Conservation (phyloP, 352 stramenopile genomes). For the Pythium plurisporium region DNA sequence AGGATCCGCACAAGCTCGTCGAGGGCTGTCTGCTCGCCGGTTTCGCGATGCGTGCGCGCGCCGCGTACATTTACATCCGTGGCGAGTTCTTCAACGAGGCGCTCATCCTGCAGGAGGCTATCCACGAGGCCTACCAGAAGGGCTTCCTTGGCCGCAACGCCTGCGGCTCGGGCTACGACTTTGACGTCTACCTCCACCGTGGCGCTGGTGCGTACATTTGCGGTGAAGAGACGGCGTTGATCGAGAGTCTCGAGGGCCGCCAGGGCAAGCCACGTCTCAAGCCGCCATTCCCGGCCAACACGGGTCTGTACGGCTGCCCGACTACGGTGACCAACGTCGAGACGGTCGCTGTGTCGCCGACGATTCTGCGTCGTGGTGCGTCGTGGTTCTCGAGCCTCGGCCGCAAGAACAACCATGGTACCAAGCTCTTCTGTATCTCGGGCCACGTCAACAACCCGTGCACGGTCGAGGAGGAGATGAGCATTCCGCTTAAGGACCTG, state of each 20-base stretch:
- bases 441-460: conserved; percentile 99
- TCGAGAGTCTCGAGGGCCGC: conserved; percentile 97
- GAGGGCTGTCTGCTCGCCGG: conserved; percentile 97
- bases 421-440: conserved; percentile 99
- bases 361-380: conserved; percentile 95
- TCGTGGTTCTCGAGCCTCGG: conserved; percentile 97
- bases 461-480: conserved; percentile 99
- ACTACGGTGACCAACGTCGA: conserved; percentile 99
- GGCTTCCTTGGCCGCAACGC: conserved; percentile 97
- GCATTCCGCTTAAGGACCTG: conserved; percentile 96
- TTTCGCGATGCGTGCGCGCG: conserved; percentile 98
- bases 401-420: conserved; percentile 98
- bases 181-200: conserved; percentile 99
- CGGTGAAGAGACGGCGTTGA: conserved; percentile 98
- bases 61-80: conserved; percentile 99
- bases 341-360: conserved; percentile 97
- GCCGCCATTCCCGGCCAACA: conserved; percentile 99
- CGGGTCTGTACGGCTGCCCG: conserved; percentile 98
- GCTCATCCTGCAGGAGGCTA: conserved; percentile 97
- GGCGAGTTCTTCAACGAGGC: conserved; percentile 99
- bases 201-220: conserved; percentile 99
- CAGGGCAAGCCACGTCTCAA: conserved; percentile 98
- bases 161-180: conserved; percentile 98
- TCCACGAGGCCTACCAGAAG: conserved; percentile 98
- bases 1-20: conserved; percentile 99